A percentile compares a stretch with the other conserved stretches of the same genome.
These are phyloP conservation scores for Fusarium sp. DNA, from an alignment of 2,329 filamentous ascomycete species.

Conservation along the genomic window DNA sequence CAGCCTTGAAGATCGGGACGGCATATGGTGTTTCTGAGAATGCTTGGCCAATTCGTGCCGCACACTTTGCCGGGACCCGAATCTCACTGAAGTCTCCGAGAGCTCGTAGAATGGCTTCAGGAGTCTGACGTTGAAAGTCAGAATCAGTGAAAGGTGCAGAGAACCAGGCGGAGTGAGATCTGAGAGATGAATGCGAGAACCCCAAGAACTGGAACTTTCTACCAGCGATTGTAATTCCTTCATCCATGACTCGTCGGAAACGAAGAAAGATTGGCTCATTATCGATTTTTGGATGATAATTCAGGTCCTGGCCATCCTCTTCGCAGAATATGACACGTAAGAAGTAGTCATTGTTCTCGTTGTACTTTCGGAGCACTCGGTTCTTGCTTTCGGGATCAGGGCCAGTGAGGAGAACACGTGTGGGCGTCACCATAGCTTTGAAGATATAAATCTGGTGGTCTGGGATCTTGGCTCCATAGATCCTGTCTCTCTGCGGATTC, in stretches of 20 bases:
- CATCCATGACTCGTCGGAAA: conserved; percentile 70
- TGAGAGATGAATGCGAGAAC: conserved; percentile 83
- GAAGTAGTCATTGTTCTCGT: conserved; percentile 71
- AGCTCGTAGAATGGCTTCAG: conserved; percentile 58
- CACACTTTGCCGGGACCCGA: conserved; percentile 65
- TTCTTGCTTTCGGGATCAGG: conserved; percentile 77
- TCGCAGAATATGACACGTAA: conserved; percentile 79
- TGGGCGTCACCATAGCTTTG: conserved; percentile 70
- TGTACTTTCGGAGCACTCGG: conserved; percentile 76
- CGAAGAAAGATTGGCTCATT: conserved; percentile 65
- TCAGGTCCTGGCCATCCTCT: conserved; percentile 75
- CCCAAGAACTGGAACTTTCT: conserved; percentile 76
- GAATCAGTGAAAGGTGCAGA: conserved; percentile 60
- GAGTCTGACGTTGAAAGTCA: conserved; percentile 50
- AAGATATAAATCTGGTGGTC: conserved; percentile 64
- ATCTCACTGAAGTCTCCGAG: conserved; percentile 66
- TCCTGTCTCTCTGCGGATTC: conserved; percentile 39
- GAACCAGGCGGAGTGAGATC: conserved; percentile 78
- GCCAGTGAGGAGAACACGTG: conserved; percentile 67
- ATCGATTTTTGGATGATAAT: conserved; percentile 64
- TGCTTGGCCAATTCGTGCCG: conserved; percentile 72
- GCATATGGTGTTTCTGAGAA: conserved; percentile 81
- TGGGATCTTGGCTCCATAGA: conserved; percentile 47
- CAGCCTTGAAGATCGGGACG: conserved; percentile 60
- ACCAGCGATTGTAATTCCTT: conserved; percentile 73